Evolutionary conservation across 2,329 filamentous ascomycete species (phyloP), one percentile per base, ranked within the genome.

Genomic region (Fusarium devonianum): DNA sequence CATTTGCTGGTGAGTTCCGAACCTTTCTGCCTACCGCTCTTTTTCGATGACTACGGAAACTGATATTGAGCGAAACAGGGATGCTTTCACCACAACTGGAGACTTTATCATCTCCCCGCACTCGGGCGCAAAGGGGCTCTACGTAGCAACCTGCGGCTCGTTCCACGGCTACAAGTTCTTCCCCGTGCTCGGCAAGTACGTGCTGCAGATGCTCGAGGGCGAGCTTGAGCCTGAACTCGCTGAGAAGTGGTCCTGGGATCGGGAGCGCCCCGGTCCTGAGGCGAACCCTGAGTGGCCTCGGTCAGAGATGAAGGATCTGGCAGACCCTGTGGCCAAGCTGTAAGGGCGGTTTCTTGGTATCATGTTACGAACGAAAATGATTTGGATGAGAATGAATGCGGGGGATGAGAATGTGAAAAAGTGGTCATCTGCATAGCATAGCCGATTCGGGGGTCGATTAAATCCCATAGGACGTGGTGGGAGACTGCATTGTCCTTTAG

Each of bases 141-240:
- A 81, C 58, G 62, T 89, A 2, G 85, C 84, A 0, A 83, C 82
- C 0, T 84, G 83, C 10, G 85, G 85, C 6, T 87, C 84, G 0
- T 86, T 87, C 60, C 85, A 89, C 67, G 80, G 82, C 12, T 88
- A 78, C 75, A 88, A 88, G 68, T 87, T 89, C 68, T 77, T 88
- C 48, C 85, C 85, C 0, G 78, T 82, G 3, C 78, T 87, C 18
- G 85, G 86, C 4, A 81, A 79, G 57, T 88, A 88, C 58, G 75
- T 85, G 19, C 65, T 77, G n/a, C 77, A 82, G 60, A 80, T 80
- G 84, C 69, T 76, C 19, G 78, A 77, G 58, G 78, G 69, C 10
- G 55, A 67, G 11, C 65, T 84, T 13, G 66, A 71, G 6, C 58
- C 73, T 0, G 75, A 77, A 41, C 61, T 83, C 49, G 61, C 63